Percentiles rank a stretch among this genome's conserved stretches.
Evolutionary conservation across 768 basidiomycete genomes (phyloP).

Genomic region (Naganishia randhawae): DNA sequence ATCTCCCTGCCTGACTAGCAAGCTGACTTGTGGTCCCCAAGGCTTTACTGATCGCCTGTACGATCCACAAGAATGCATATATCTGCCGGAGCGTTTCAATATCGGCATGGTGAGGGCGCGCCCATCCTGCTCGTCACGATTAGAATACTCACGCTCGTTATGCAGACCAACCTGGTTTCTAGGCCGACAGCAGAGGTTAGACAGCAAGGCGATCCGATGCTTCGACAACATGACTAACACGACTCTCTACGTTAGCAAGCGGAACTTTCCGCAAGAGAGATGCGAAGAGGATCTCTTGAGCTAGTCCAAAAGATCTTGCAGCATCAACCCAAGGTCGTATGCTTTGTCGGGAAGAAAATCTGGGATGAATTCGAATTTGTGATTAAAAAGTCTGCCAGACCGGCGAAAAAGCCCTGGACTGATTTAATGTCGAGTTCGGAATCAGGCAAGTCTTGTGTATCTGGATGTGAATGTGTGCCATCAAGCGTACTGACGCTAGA

Average conservation of each 20-base stretch:
- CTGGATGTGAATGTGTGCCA: neutral
- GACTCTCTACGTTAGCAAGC: slow-evolving; percentile 39
- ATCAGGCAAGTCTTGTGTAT: neutral
- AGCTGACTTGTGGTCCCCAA: neutral
- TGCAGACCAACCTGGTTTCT: slow-evolving; percentile 70
- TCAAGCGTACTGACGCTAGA: neutral
- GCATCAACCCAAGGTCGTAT: slow-evolving; percentile 64
- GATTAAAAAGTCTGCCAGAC: slow-evolving; percentile 24
- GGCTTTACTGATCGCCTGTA: slow-evolving; percentile 17
- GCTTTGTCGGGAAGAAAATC: slow-evolving; percentile 74
- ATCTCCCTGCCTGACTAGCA: too few relatives aligned
- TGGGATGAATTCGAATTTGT: slow-evolving; percentile 53
- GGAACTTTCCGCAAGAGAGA: slow-evolving; percentile 48
- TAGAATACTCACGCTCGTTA: neutral
- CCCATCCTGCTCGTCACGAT: too few relatives aligned
- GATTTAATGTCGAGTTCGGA: neutral
- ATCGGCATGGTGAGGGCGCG: slow-evolving; percentile 62
- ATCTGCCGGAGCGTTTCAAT: slow-evolving; percentile 52
- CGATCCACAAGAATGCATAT: slow-evolving; percentile 14
- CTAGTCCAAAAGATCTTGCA: slow-evolving; percentile 62
- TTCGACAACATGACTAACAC: neutral
- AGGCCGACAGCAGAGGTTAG: slow-evolving; percentile 66
- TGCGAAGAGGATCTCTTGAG: slow-evolving; percentile 56
- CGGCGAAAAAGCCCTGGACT: neutral
- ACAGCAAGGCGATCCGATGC: slow-evolving; percentile 55